Evolutionary conservation across 768 basidiomycete species (phyloP), one percentile per base, ranked within the genome.

Genomic region (Butyriboletus loyo): DNA sequence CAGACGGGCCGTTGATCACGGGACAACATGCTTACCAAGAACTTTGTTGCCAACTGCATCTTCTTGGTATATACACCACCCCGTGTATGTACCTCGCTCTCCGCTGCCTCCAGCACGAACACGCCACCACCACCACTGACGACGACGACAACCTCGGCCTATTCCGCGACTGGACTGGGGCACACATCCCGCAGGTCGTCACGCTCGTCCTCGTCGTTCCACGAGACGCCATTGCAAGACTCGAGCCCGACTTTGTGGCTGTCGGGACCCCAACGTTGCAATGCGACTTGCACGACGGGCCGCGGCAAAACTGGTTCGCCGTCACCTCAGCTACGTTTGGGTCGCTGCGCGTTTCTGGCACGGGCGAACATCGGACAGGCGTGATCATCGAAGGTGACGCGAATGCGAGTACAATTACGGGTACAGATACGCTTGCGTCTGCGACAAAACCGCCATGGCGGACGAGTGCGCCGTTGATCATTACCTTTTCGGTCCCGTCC

Each of bases 1-100:
- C 14, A 1, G 59, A 69, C 24, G 15, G 7, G 4, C 51, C 17
- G 15, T 28, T 69, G 25, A 15, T 63, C 9, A 40, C 59, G 25
- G 72, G 59, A 35, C 60, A 45, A 10, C 58, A 67, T 22, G 67
- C 72, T 34, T 72, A 72, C 48, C 78, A 81, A 48, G 81, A 83
- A 39, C 58, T 83, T 7, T 75, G 65, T 35, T 62, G 68, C 7
- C 74, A 77, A 3, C 63, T 82, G 0, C 72, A 79, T 51, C 66
- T 72, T 9, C 66, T 73, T 13, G 73, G 69, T 2, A 57, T 82
- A 1, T 63, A 72, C 55, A 71, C 72, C 31, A 24, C 43, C 11
- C 25, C 38, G 9, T 56, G 58, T 43, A n/a, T 54, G 8, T 50
- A 34, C 0, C 2, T 19, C 11, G 14, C 35, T 24, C 38, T 42